Base-by-base conservation (phyloP, 768 basidiomycete genomes). In the Daedalea quercina region DNA sequence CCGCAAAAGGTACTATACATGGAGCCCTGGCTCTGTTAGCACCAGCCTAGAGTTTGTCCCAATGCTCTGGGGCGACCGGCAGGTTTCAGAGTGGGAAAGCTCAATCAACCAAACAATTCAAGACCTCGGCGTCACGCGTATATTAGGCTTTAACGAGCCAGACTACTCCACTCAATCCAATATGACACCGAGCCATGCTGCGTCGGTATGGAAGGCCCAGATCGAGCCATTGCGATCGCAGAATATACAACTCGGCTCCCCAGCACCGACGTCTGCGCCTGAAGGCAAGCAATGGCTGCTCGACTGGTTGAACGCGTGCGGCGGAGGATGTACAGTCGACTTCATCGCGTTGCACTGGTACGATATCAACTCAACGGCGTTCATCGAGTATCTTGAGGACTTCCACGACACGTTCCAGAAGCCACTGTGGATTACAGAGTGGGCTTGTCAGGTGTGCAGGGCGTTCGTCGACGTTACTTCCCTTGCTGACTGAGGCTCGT, bases 391-490 rank as follows among this genome's bases (percentile, higher is more conserved):
- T 61, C 57, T 81, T 22, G 63, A 70, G 46, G 76, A 80, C 61
- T 80, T 75, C 57, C 71, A 80, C 58, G 51, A 70, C 9, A 76
- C 77, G 3, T 83, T 81, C 64, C 67, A 79, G 49, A 66, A 66
- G 33, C 74, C 79, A 3, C 63, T 82, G 15, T 82, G 80, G 81
- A 74, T 82, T 0, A 83, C 81, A 1, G 82, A 82, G 59, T 81
- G 78, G 77, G 76, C 77, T 0, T 79, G 78, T 57, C 77, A 69
- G 63, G 66, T 68, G 25, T 2, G 57, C 31, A 2, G 20, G 13
- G 23, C 11, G 4, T 31, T 4, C 11, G 28, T 31, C 6, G 28
- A 31, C 28, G 28, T 11, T 4, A 31, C 12, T 41, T 3, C 2
- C n/a, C 20, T n/a, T 17, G 40, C 24, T 51, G 44, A 61, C 22